Evolutionary conservation across 192 early-diverging fungal genomes (phyloP), one percentile per base, ranked within the genome.

Genomic region (Coemansia sp.): DNA sequence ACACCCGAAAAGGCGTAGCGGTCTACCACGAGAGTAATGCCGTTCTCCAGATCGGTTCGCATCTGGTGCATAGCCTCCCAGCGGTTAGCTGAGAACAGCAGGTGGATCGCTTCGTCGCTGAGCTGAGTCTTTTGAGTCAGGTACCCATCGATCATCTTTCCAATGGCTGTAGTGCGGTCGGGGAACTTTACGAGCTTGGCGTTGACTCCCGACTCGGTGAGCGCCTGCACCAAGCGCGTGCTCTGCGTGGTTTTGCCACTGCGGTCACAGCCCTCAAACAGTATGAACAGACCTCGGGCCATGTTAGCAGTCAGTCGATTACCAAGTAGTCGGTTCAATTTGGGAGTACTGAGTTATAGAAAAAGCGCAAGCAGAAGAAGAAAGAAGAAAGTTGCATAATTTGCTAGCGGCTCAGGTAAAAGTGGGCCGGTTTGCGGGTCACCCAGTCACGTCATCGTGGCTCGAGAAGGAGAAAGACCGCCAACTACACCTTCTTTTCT

Each of bases 1-100:
- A 95, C 92, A 10, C 98, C 98, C 1, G 96, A 98, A 69, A 94
- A 98, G 0, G 95, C 93, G 77, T 99, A 99, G 46, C 98, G 86
- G 78, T 98, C 98, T 2, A 96, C 91, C 3, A 99, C 80, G 11
- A 96, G 72, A 5, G 92, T 91, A 0, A 72, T 90, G 10, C 96
- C 97, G 33, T 50, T 60, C 23, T 84, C 67, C 35, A 98, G 85
- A 38, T 86, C 80, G 8, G 69, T 62, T 42, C 75, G 84, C 77
- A 98, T 86, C 9, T 76, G 58, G 23, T 85, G 73, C 90, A 91
- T 90, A 17, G 89, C 88, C 74, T 96, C 96, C 92, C 94, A 97
- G 40, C 98, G 87, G 84, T 99, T 99, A 3, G 94, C 95, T 14
- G 95, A 95, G 76, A 99, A 99, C 37, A 99, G 80, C 16, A 98